These are phyloP conservation scores for Erythrophleum fordii DNA, from an alignment of 306 rosid species.

Conservation along the genomic window DNA sequence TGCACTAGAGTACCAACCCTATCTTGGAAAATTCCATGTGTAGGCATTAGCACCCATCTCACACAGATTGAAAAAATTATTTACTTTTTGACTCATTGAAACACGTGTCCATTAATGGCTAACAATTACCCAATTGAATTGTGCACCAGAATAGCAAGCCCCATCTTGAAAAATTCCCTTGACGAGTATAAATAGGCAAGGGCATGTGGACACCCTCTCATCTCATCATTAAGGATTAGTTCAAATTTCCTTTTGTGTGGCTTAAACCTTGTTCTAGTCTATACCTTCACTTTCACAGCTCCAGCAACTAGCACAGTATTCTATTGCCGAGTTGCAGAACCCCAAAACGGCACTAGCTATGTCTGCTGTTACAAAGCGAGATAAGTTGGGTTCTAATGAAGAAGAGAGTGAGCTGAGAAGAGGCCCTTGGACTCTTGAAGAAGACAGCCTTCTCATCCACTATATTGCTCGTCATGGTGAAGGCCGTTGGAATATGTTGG, in stretches of 20 bases:
- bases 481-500: conserved; percentile 93
- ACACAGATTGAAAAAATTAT: neutral
- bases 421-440: conserved; percentile 99
- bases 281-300: conserved; percentile 41
- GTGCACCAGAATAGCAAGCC: conserved; percentile 41
- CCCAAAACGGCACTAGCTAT: conserved; percentile 43
- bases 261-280: conserved; percentile 35
- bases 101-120: neutral
- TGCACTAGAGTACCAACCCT: neutral
- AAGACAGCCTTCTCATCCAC: conserved; percentile 83
- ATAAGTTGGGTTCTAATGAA: conserved; percentile 44
- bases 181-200: conserved; percentile 27
- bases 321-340: neutral
- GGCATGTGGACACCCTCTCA: conserved; percentile 45
- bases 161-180: conserved; percentile 48
- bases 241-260: conserved; percentile 7
- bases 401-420: conserved; percentile 66
- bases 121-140: conserved; percentile 6
- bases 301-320: conserved; percentile 9
- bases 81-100: neutral
- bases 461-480: conserved; percentile 86
- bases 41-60: neutral
- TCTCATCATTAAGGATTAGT: conserved; percentile 31
- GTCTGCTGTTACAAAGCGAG: conserved; percentile 55
- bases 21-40: neutral